Percentiles rank a stretch among this genome's conserved stretches.
Evolutionary conservation across 2,329 filamentous ascomycete species (phyloP).

Genomic region (Hypoxylon sp.): DNA sequence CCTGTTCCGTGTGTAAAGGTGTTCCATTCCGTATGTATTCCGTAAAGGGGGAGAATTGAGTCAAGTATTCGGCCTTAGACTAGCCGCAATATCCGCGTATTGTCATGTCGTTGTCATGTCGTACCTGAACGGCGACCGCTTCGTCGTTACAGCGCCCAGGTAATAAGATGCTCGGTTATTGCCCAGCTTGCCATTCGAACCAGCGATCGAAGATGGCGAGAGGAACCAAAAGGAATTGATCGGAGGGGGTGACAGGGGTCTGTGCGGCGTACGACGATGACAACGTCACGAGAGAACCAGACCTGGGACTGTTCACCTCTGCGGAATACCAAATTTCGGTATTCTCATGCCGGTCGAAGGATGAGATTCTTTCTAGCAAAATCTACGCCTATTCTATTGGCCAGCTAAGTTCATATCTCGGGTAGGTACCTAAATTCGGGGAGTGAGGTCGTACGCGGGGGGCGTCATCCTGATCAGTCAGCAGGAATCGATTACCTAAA

Average conservation of each 20-base stretch:
- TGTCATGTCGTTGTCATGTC: background rate
- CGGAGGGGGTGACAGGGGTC: background rate
- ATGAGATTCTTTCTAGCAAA: slow-evolving; percentile 14
- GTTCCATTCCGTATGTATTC: too few relatives aligned
- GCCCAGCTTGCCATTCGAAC: background rate
- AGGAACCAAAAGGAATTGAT: slow-evolving; percentile 8
- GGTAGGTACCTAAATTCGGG: background rate
- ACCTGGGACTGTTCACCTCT: background rate
- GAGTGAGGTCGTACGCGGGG: background rate
- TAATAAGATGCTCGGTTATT: background rate
- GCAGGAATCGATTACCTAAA: too few relatives aligned
- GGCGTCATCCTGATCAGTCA: too few relatives aligned
- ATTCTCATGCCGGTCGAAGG: slow-evolving; percentile 20
- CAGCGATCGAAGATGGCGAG: slow-evolving; percentile 5
- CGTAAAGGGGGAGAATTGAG: background rate
- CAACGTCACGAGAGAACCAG: slow-evolving; percentile 15
- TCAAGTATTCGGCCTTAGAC: background rate
- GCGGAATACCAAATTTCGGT: slow-evolving; percentile 6
- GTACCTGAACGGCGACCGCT: slow-evolving; percentile 1
- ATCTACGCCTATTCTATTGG: slow-evolving; percentile 1
- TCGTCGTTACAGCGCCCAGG: background rate
- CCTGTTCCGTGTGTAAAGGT: background rate
- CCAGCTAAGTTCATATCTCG: slow-evolving; percentile 9
- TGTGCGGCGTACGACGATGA: slow-evolving; percentile 22
- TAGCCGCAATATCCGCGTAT: background rate